Percentiles rank a stretch among this genome's conserved stretches.
These are phyloP conservation scores for Lecanicillium sp. DNA, from an alignment of 2,329 filamentous ascomycete species.

Conservation along the genomic window DNA sequence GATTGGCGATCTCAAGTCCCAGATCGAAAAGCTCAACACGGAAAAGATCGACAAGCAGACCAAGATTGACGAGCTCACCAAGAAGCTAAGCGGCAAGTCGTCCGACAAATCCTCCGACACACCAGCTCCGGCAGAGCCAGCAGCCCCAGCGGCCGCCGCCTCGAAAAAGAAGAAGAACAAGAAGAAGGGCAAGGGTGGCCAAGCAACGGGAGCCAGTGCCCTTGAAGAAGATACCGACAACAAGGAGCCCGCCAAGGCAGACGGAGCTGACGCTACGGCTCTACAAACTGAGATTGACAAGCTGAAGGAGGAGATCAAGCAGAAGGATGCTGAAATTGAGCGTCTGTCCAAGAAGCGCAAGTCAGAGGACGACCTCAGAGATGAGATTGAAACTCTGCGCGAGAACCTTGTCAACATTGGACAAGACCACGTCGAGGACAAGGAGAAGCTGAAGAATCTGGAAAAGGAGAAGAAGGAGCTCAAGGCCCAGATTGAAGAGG, in stretches of 20 bases:
- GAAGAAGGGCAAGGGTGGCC: conserved; percentile 77
- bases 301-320: conserved; percentile 47
- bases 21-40: conserved; percentile 31
- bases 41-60: conserved; percentile 27
- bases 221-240: conserved; percentile 29
- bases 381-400: conserved; percentile 79
- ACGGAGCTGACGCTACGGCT: conserved; percentile 29
- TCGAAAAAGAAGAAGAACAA: conserved; percentile 61
- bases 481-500: conserved; percentile 52
- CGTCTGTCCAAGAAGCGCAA: conserved; percentile 62
- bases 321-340: conserved; percentile 69
- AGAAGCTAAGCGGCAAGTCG: conserved; percentile 34
- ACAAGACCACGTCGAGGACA: conserved; percentile 76
- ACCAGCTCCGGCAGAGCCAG: conserved; percentile 17
- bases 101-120: conserved; percentile 18
- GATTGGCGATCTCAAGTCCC: conserved; percentile 31
- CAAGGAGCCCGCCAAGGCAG: conserved; percentile 32
- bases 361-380: conserved; percentile 70
- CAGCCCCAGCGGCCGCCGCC: conserved; percentile 18
- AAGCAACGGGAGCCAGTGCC: conserved; percentile 19
- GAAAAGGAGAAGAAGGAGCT: conserved; percentile 62
- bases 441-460: conserved; percentile 68
- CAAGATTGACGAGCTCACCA: conserved; percentile 35
- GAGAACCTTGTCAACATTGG: conserved; percentile 76
- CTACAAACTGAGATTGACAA: conserved; percentile 44